Conservation (phyloP, 176 grass and related monocot species). For the Hordeum vulgare region DNA sequence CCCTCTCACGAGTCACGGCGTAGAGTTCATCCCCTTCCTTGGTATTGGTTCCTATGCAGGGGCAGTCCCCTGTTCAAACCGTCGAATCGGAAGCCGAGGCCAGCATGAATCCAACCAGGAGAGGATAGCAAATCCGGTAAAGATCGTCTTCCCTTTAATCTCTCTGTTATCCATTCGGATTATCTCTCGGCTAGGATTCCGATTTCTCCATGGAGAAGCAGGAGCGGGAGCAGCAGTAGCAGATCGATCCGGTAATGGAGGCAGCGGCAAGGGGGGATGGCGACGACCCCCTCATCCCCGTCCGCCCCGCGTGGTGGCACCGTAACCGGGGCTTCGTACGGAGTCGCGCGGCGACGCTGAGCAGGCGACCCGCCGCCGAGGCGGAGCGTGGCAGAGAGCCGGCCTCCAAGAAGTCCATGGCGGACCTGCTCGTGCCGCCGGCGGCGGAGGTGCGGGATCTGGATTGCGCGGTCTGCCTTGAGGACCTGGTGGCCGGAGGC, state of each 20-base stretch:
- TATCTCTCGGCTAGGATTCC: too few relatives aligned
- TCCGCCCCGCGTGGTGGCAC: background rate
- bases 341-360: background rate
- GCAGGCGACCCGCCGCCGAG: background rate
- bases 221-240: background rate
- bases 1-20: too few relatives aligned
- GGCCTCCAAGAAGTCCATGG: background rate
- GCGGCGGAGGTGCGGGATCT: background rate
- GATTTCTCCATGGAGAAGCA: too few relatives aligned
- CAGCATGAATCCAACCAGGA: too few relatives aligned
- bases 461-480: background rate
- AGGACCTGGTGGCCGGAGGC: background rate
- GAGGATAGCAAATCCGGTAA: too few relatives aligned
- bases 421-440: background rate
- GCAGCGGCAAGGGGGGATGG: background rate
- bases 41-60: too few relatives aligned
- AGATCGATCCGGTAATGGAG: background rate
- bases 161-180: too few relatives aligned
- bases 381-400: background rate
- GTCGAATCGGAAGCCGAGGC: too few relatives aligned
- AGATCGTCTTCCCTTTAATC: too few relatives aligned
- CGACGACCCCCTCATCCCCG: background rate
- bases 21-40: too few relatives aligned
- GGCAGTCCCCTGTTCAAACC: too few relatives aligned
- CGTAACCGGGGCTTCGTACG: background rate